Evolutionary conservation across 768 basidiomycete genomes (phyloP), one percentile per base, ranked within the genome.

Genomic region (Amanita rimosa): DNA sequence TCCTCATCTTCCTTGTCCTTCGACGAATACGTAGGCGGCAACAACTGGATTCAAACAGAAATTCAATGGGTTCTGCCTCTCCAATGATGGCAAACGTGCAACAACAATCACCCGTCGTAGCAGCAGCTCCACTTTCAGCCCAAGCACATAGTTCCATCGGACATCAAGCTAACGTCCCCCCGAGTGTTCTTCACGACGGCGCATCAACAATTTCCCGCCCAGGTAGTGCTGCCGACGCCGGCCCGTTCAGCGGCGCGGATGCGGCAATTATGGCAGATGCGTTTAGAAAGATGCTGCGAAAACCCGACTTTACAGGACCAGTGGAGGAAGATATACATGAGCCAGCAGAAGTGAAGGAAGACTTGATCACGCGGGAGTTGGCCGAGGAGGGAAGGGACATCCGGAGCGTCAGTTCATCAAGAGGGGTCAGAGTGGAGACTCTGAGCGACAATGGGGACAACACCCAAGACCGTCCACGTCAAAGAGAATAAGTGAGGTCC

Each of bases 191-290:
- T n/a, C 77, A 78, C 51, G 87, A 89, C 59, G 86, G 80, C 13
- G 84, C 79, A 42, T 89, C 87, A 41, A 81, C 79, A 6, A 77
- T 81, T 41, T 85, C 83, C 26, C 71, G 76, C 42, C 63, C 74
- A 7, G 75, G 75, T 34, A 79, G 78, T 35, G 69, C 73, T 41
- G 77, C 79, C 46, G 81, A 82, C 47, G 69, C 78, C 37, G 85
- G 77, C 9, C 83, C 81, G 8, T 84, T 93, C 65, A 83, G 82
- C 39, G 82, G 79, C 16, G 82, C 85, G 17, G 91, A 95, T 64
- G 92, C 92, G 46, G 88, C 87, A 34, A 86, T 92, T 61, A 88
- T 94, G 80, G 90, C 91, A 35, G 83, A 90, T 67, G 92, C 92
- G 5, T 95, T 94, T 67, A 73, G 92, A 58, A 80, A 85, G 62